These are phyloP conservation scores for Ascoidea rubescens DNA, from an alignment of 805 yeast species.

Conservation along the genomic window DNA sequence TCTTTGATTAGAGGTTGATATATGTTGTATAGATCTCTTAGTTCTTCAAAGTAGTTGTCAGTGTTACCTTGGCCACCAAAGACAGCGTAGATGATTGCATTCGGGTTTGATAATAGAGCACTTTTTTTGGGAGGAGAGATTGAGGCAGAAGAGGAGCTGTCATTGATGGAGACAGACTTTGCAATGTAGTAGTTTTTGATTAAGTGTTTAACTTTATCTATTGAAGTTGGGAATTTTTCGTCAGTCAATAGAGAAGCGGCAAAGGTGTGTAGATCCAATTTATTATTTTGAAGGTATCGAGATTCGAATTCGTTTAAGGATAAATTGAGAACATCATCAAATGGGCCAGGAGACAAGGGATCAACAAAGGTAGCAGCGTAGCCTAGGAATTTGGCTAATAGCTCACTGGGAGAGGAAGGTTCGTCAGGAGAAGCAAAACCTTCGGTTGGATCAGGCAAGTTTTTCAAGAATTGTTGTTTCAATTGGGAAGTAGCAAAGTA, in stretches of 20 bases:
- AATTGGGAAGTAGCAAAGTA: conserved; percentile 77
- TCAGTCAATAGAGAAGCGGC: conserved; percentile 54
- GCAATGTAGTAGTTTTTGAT: conserved; percentile 69
- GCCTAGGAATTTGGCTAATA: conserved; percentile 75
- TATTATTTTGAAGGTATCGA: conserved; percentile 50
- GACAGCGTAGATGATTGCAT: conserved; percentile 55
- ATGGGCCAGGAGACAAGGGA: conserved; percentile 34
- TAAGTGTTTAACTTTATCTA: conserved; percentile 55
- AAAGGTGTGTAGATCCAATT: conserved; percentile 71
- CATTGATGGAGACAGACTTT: conserved; percentile 27
- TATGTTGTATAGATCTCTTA: conserved; percentile 67
- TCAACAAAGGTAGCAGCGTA: conserved; percentile 38
- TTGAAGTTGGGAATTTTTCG: conserved; percentile 49
- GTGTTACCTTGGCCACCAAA: conserved; percentile 99
- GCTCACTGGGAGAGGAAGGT: conserved; percentile 76
- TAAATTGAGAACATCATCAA: conserved; percentile 54
- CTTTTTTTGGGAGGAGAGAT: conserved; percentile 25
- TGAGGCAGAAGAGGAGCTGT: conserved; percentile 25
- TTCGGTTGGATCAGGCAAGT: conserved; percentile 70
- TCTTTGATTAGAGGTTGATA: conserved; percentile 67
- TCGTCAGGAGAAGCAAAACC: conserved; percentile 78
- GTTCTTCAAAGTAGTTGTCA: conserved; percentile 94
- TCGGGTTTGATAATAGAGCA: conserved; percentile 51
- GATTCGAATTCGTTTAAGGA: conserved; percentile 76
- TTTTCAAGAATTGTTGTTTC: conserved; percentile 70